These are phyloP conservation scores for Arabis hirsuta DNA, from an alignment of 345 rosid species.

Conservation along the genomic window DNA sequence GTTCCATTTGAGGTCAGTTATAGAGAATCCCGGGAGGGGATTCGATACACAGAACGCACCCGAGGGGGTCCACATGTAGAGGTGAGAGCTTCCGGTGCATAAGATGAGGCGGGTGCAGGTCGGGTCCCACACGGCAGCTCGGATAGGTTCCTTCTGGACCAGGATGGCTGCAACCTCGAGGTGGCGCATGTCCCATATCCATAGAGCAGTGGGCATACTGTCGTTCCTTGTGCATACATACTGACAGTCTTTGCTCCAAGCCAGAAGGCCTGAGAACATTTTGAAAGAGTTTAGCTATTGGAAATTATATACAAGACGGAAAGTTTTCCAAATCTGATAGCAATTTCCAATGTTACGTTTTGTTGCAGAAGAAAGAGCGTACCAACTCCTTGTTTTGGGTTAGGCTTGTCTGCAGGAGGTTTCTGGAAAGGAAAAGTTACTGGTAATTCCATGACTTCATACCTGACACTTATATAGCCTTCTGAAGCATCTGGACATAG, in stretches of 20 bases:
- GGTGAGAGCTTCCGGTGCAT: constrained; percentile 88
- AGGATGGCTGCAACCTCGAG: constrained; percentile 90
- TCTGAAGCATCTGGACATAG: constrained; percentile 59
- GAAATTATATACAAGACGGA: background rate
- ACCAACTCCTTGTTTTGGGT: constrained; percentile 99
- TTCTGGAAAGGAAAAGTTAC: constrained; percentile 79
- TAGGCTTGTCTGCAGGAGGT: constrained; percentile 85
- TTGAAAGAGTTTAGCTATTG: constrained; percentile 18
- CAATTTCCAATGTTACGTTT: constrained; percentile 20
- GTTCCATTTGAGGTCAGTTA: constrained; percentile 89
- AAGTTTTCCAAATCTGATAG: background rate
- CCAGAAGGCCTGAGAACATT: constrained; percentile 67
- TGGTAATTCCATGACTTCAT: constrained; percentile 82
- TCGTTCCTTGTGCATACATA: constrained; percentile 87
- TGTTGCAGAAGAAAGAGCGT: constrained; percentile 36
- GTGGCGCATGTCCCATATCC: constrained; percentile 91
- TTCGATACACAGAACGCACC: constrained; percentile 88
- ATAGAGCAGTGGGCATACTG: constrained; percentile 84
- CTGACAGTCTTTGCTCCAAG: constrained; percentile 94
- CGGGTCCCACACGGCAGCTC: constrained; percentile 93
- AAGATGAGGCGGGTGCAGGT: constrained; percentile 77
- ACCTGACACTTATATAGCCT: constrained; percentile 75
- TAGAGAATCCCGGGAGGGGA: constrained; percentile 71
- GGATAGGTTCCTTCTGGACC: constrained; percentile 87
- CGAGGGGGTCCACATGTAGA: constrained; percentile 94